Percentiles rank a stretch among this genome's conserved stretches.
These are phyloP conservation scores for Crithidia acanthocephali DNA, from an alignment of 208 protist species.

Conservation along the genomic window DNA sequence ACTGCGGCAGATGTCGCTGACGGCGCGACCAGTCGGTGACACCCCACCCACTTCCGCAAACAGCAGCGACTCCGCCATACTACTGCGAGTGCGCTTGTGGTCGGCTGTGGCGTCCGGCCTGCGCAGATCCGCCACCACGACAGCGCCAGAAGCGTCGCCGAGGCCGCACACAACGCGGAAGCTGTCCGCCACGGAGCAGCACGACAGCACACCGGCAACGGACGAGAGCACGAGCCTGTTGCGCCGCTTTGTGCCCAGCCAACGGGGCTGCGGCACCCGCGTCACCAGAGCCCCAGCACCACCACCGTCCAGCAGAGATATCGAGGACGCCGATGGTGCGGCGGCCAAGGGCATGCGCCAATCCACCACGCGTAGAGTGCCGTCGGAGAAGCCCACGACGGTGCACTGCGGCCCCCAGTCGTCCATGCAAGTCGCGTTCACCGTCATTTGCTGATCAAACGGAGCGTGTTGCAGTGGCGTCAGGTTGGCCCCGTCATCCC, in stretches of 20 bases:
- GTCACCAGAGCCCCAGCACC: background rate
- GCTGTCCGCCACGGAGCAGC: slow-evolving; percentile 50
- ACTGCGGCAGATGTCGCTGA: slow-evolving; percentile 50
- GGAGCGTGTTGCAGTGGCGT: slow-evolving; percentile 11
- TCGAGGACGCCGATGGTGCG: background rate
- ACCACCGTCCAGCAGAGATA: too few species aligned
- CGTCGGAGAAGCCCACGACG: slow-evolving; percentile 73
- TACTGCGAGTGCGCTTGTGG: slow-evolving; percentile 4
- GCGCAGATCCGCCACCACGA: slow-evolving; percentile 70
- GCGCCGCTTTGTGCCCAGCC: slow-evolving; percentile 27
- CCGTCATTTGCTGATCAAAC: slow-evolving; percentile 22
- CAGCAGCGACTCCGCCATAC: slow-evolving; percentile 9
- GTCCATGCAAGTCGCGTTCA: slow-evolving; percentile 59
- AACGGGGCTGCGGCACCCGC: slow-evolving; percentile 46
- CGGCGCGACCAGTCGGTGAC: slow-evolving; percentile 42
- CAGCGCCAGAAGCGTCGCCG: slow-evolving; percentile 51
- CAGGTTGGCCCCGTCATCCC: slow-evolving; percentile 30
- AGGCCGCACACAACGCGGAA: slow-evolving; percentile 75
- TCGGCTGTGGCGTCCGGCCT: slow-evolving; percentile 15
- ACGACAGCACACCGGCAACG: slow-evolving; percentile 62
- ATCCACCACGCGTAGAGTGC: slow-evolving; percentile 62
- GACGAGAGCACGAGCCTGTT: slow-evolving; percentile 15
- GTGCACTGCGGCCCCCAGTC: slow-evolving; percentile 51
- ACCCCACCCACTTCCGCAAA: slow-evolving; percentile 11
- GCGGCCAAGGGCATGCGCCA: slow-evolving; percentile 43